These are phyloP conservation scores for Xylaria bambusicola DNA, from an alignment of 495 filamentous ascomycete genomes.

Conservation along the genomic window DNA sequence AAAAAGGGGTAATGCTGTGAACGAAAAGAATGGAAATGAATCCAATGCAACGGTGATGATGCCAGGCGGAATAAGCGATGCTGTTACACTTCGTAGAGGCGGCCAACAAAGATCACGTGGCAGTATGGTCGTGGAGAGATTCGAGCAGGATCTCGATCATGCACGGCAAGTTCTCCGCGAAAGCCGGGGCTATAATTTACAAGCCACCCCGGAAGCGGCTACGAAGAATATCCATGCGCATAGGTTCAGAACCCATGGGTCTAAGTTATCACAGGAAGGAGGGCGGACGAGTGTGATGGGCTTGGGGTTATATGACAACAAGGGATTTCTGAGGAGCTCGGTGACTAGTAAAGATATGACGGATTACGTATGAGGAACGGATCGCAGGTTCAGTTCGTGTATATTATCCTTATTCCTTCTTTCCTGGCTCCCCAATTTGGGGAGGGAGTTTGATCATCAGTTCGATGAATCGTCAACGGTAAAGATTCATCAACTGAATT, in stretches of 20 bases:
- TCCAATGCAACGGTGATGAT: not conserved
- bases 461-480: not conserved
- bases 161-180: conserved; percentile 14
- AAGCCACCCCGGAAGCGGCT: conserved; percentile 10
- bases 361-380: not conserved
- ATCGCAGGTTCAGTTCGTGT: conserved; percentile 15
- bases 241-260: conserved; percentile 6
- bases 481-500: conserved; percentile 1
- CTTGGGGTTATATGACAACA: conserved; percentile 42
- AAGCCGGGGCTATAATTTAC: conserved; percentile 13
- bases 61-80: not conserved
- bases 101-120: conserved; percentile 13
- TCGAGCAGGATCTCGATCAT: conserved; percentile 17
- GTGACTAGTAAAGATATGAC: not conserved
- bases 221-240: not conserved
- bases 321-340: conserved; percentile 44
- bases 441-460: no score
- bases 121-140: conserved; percentile 22
- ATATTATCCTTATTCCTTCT: conserved; percentile 12
- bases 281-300: conserved; percentile 28
- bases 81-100: conserved; percentile 3
- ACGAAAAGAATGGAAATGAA: not conserved
- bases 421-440: no score
- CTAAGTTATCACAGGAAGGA: conserved; percentile 20
- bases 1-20: not conserved